These are phyloP conservation scores for Metschnikowia matae DNA, from an alignment of 805 yeast species.

Conservation along the genomic window DNA sequence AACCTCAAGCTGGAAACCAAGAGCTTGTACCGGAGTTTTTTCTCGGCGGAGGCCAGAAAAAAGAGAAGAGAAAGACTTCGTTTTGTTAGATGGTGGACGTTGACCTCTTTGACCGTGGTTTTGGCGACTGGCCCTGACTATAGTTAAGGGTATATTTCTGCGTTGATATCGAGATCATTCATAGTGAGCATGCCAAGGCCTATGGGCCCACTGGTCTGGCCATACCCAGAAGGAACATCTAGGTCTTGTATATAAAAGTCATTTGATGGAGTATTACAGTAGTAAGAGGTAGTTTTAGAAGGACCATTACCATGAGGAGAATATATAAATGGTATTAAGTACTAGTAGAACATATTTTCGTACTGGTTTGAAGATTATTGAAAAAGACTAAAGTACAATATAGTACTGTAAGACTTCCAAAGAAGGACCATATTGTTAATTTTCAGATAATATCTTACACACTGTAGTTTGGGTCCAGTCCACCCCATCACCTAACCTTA, in stretches of 20 bases:
- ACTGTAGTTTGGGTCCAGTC: too few relatives aligned
- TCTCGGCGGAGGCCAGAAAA: constrained; percentile 40
- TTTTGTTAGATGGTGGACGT: constrained; percentile 50
- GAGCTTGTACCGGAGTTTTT: constrained; percentile 36
- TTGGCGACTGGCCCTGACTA: constrained; percentile 26
- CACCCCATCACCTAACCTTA: too few relatives aligned
- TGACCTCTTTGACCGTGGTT: constrained; percentile 49
- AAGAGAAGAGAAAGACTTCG: constrained; percentile 37
- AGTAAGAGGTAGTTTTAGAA: too few relatives aligned
- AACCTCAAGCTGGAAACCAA: constrained; percentile 33
- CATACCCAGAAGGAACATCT: constrained; percentile 53
- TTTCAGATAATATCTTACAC: too few relatives aligned
- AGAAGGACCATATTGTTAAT: too few relatives aligned
- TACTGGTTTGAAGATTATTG: too few relatives aligned
- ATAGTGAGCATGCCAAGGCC: background rate
- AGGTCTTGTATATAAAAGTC: constrained; percentile 66
- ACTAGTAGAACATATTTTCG: too few relatives aligned
- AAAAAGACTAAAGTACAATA: too few relatives aligned
- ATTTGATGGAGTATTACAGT: too few relatives aligned
- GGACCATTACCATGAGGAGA: too few relatives aligned
- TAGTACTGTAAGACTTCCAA: too few relatives aligned
- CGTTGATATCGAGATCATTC: background rate
- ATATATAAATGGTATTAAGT: too few relatives aligned
- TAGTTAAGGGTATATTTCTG: constrained; percentile 9
- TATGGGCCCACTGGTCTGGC: constrained; percentile 9